Base-by-base conservation (phyloP, 768 basidiomycete species). In the Tephrocybe sp. region DNA sequence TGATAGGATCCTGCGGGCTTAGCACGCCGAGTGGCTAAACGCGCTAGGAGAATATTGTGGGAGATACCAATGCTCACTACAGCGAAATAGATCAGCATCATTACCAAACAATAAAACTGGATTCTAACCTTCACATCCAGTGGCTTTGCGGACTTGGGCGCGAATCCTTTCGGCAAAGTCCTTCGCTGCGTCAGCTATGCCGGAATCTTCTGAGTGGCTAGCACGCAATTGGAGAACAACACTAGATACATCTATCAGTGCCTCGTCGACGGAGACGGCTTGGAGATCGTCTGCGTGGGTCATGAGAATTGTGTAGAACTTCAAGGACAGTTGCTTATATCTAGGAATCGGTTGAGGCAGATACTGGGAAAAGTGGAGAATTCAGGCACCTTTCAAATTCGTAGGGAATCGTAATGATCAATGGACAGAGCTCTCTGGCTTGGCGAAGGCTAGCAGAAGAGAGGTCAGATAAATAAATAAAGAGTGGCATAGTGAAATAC, bases 191-290 rank as follows among this genome's bases (percentile, higher is more conserved):
- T 94, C 88, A 14, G 66, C 62, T 26, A 65, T 41, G 12, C 38
- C 52, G 1, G 62, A 57, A 12, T 62, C 65, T 42, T 64, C 57
- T 3, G 60, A 60, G 19, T 56, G 60, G 54, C 65, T 64, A 17
- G 52, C 56, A 42, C 63, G 66, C 34, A 69, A 64, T 53, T 72
- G 75, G 11, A 70, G 73, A 35, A 89, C 77, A 0, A 76, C 72
- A 4, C 70, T 76, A 0, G 90, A 85, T 13, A 95, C 91, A 51
- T 98, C 95, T 53, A 98, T 84, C 19, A 98, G 77, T 0, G 93
- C 96, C 65, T 99, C 97, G 54, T 99, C 97, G 5, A 98, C 90
- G 1, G 93, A 96, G 13, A 98, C 95, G 1, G 95, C 94, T 69
- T 98, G 87, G 2, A 98, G 73, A 58, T 94, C 92, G 60, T 97